phyloP scores from a whole-genome alignment of 2,329 filamentous ascomycete genomes.

The Stachybotrys chlorohalonatus region DNA sequence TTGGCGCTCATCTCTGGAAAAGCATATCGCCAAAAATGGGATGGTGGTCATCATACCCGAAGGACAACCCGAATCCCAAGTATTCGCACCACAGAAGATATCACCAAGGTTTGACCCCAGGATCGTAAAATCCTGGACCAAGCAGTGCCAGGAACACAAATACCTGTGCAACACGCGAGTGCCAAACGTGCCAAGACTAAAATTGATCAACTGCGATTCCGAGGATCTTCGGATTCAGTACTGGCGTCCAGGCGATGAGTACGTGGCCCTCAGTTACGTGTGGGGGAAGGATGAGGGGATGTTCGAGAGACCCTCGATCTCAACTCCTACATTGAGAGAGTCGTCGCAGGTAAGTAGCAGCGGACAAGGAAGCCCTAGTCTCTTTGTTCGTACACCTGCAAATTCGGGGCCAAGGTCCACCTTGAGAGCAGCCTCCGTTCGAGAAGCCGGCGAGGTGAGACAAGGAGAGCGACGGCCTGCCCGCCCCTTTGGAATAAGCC shows the following conservation, averaged over 20 bases:
- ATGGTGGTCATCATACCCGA: background rate
- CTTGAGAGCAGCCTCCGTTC: background rate
- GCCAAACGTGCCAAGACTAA: background rate
- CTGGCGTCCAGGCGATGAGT: background rate
- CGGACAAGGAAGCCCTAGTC: background rate
- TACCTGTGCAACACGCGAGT: background rate
- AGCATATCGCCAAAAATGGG: background rate
- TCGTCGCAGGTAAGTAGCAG: background rate
- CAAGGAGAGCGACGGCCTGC: too few relatives aligned
- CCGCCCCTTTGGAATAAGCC: too few relatives aligned
- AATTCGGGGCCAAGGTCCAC: background rate
- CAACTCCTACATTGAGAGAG: background rate
- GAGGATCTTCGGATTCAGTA: background rate
- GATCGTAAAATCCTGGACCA: background rate
- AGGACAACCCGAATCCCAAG: background rate
- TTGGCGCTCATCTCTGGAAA: background rate
- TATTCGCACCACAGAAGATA: background rate
- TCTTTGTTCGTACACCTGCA: background rate
- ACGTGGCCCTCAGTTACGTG: background rate
- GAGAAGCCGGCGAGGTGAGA: too few relatives aligned
- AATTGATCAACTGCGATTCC: background rate
- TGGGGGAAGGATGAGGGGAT: background rate
- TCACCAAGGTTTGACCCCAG: background rate
- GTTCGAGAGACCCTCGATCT: background rate
- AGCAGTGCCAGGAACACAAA: background rate